Evolutionary conservation across 2,329 filamentous ascomycete species (phyloP).

Genomic region (Botrytis fragariae): DNA sequence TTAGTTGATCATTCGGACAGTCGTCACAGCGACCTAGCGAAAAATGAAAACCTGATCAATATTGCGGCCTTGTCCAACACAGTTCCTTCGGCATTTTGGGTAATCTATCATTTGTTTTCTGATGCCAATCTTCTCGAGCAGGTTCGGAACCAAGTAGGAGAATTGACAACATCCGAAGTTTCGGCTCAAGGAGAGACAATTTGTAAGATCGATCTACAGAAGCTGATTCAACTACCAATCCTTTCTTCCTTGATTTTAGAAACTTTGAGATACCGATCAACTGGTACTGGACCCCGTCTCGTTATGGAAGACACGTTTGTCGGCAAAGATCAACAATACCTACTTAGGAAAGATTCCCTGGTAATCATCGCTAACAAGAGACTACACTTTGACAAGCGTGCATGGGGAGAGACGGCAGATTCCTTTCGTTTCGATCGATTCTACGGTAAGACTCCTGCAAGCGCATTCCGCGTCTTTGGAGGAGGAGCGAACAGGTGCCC

Average conservation of each 20-base stretch:
- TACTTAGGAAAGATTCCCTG: constrained; percentile 13
- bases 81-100: constrained; percentile 9
- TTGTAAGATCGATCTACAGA: constrained; percentile 1
- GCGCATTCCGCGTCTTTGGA: constrained; percentile 17
- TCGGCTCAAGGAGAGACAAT: neutral
- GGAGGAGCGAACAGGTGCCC: constrained; percentile 16
- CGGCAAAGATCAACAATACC: constrained; percentile 16
- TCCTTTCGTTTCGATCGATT: constrained; percentile 5
- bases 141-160: constrained; percentile 2
- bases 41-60: neutral
- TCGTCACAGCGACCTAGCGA: constrained; percentile 1
- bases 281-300: constrained; percentile 2
- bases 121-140: neutral
- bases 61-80: constrained; percentile 12
- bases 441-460: neutral
- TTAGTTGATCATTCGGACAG: neutral
- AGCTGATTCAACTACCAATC: neutral
- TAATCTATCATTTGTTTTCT: constrained; percentile 8
- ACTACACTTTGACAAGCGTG: constrained; percentile 14
- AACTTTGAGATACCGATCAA: constrained; percentile 6
- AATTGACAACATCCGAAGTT: neutral
- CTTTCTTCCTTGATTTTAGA: neutral
- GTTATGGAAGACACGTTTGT: constrained; percentile 13
- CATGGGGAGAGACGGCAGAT: constrained; percentile 7
- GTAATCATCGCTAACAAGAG: constrained; percentile 5